A percentile compares a stretch with the other conserved stretches of the same genome.
phyloP scores from a whole-genome alignment of 2,329 filamentous ascomycete species.

The Polychaeton citri region DNA sequence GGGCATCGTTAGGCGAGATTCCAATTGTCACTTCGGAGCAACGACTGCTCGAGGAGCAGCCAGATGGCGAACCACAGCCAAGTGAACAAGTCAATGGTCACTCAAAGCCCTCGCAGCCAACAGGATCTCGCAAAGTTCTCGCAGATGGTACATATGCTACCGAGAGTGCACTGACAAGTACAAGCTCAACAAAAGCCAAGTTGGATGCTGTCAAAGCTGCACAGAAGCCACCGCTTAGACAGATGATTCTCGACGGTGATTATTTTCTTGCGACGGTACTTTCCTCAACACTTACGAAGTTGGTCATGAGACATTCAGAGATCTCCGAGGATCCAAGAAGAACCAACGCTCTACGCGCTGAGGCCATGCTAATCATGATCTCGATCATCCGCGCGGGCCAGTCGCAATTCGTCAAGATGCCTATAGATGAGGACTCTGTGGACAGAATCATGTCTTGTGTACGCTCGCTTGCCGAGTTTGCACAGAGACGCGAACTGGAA shows the following conservation, averaged over 20 bases:
- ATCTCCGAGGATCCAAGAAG: conserved; percentile 75
- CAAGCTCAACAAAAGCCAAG: conserved; percentile 77
- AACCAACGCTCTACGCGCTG: conserved; percentile 85
- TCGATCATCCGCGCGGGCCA: conserved; percentile 96
- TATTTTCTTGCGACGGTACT: conserved; percentile 92
- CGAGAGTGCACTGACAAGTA: conserved; percentile 87
- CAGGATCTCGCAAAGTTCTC: conserved; percentile 78
- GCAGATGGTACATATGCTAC: conserved; percentile 97
- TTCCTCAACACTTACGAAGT: conserved; percentile 89
- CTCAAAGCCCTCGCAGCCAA: conserved; percentile 60
- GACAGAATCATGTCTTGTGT: conserved; percentile 98
- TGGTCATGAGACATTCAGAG: conserved; percentile 94
- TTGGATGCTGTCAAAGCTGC: conserved; percentile 94
- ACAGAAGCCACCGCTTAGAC: conserved; percentile 85
- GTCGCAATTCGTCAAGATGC: conserved; percentile 95
- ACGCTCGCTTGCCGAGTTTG: conserved; percentile 79
- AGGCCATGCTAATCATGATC: conserved; percentile 99
- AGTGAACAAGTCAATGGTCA: conserved; percentile 67
- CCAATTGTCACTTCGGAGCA: conserved; percentile 94
- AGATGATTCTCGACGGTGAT: conserved; percentile 91
- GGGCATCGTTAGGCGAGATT: conserved; percentile 87
- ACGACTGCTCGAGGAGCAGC: conserved; percentile 70
- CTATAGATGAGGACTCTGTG: conserved; percentile 96
- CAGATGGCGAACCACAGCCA: conserved; percentile 43
- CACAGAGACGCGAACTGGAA: conserved; percentile 79